Evolutionary conservation across 83 land plant genomes (phyloP).

Genomic region (Isoetes engelmannii): DNA sequence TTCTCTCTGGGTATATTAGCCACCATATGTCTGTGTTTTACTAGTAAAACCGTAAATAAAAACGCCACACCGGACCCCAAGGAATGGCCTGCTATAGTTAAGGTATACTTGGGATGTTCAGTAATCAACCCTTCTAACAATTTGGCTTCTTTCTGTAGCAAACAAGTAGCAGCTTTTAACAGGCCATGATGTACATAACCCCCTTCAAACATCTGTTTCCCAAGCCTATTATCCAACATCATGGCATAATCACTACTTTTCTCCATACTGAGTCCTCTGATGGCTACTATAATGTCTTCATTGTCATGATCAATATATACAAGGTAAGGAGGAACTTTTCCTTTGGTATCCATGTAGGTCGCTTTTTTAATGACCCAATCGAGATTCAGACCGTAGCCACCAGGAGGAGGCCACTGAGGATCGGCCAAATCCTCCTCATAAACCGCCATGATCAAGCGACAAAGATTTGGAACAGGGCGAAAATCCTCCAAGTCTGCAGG

Average conservation of each 20-base stretch:
- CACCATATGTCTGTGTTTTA: slow-evolving; percentile 45
- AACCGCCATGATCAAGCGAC: slow-evolving; percentile 43
- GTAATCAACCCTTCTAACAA: slow-evolving; percentile 33
- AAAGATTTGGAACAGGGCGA: slow-evolving; percentile 43
- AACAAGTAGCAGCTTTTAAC: slow-evolving; percentile 63
- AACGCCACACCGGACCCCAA: slow-evolving; percentile 89
- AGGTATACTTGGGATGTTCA: slow-evolving; percentile 32
- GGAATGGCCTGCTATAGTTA: slow-evolving; percentile 82
- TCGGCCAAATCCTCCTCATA: slow-evolving; percentile 54
- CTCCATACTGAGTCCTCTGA: slow-evolving; percentile 70
- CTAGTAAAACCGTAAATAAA: slow-evolving; percentile 51
- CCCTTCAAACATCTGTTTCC: slow-evolving; percentile 74
- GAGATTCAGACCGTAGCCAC: slow-evolving; percentile 43
- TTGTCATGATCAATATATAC: slow-evolving; percentile 58
- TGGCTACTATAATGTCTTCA: slow-evolving; percentile 59
- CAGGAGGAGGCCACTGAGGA: slow-evolving; percentile 39
- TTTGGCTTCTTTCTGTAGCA: slow-evolving; percentile 49
- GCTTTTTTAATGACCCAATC: slow-evolving; percentile 45
- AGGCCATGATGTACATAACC: slow-evolving; percentile 93
- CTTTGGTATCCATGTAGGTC: slow-evolving; percentile 35
- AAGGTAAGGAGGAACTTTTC: slow-evolving; percentile 67
- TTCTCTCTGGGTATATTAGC: slow-evolving; percentile 53
- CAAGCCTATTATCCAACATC: slow-evolving; percentile 59
- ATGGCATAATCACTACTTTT: slow-evolving; percentile 64
- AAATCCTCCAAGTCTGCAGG: slow-evolving; percentile 39